phyloP scores from a whole-genome alignment of 2,329 filamentous ascomycete species.

The Ambrosiella cleistominuta region DNA sequence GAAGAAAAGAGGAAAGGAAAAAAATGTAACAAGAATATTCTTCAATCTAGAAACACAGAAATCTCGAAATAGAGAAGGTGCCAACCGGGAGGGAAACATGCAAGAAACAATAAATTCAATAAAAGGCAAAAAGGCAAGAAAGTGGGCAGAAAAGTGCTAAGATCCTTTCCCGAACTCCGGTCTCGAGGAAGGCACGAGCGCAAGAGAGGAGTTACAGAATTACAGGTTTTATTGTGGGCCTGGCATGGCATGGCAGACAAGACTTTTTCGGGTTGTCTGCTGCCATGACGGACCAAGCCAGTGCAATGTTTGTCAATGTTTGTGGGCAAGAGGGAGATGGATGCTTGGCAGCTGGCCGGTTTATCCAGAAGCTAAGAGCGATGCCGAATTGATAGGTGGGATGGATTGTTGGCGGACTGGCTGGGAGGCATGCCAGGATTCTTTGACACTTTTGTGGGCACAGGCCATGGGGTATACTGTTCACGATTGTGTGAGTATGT shows the following conservation, averaged over 20 bases:
- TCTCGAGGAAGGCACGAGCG: background rate
- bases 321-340: background rate
- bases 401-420: background rate
- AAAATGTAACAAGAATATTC: conserved; percentile 3
- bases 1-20: background rate
- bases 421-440: background rate
- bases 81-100: background rate
- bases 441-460: background rate
- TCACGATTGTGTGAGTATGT: background rate
- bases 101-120: background rate
- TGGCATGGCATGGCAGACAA: background rate
- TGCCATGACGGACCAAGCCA: no score
- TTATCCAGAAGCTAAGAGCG: background rate
- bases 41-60: background rate
- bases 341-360: background rate
- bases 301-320: no score
- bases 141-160: background rate
- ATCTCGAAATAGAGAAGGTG: background rate
- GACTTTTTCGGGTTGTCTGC: no score
- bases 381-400: background rate
- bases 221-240: background rate
- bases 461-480: background rate
- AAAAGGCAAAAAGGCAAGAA: background rate
- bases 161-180: background rate
- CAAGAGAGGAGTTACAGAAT: background rate